phyloP scores from a whole-genome alignment of 1,284 basidiomycete species.

The Inonotus obliquus region DNA sequence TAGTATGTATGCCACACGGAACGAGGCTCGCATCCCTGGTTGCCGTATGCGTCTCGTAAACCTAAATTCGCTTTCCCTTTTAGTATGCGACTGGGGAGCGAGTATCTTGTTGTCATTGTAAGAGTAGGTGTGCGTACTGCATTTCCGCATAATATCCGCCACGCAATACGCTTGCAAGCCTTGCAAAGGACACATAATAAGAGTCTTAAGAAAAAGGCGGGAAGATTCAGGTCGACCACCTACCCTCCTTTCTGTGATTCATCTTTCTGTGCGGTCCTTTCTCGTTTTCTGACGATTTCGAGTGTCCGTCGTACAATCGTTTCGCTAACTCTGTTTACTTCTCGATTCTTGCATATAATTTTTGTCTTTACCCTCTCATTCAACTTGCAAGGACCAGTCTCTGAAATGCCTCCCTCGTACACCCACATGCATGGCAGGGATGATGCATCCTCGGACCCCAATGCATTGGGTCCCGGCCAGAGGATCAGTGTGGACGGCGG shows the following conservation, averaged over 20 bases:
- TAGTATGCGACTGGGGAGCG: too few relatives aligned
- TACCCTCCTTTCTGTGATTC: background rate
- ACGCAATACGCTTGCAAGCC: too few relatives aligned
- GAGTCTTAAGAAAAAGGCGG: too few relatives aligned
- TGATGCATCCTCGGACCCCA: background rate
- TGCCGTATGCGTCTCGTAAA: background rate
- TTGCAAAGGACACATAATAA: background rate
- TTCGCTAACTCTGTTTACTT: too few relatives aligned
- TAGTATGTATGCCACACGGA: background rate
- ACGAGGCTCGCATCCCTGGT: background rate
- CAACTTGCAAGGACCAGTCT: background rate
- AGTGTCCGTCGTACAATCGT: background rate
- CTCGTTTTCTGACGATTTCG: background rate
- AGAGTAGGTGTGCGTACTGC: background rate
- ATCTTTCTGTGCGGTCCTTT: background rate
- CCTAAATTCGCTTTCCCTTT: too few relatives aligned
- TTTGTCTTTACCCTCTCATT: background rate
- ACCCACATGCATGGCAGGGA: background rate
- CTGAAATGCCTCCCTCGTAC: constrained; percentile 3
- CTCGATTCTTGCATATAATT: background rate
- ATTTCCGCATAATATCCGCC: background rate
- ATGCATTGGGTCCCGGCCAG: background rate
- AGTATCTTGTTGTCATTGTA: background rate
- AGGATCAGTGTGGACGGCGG: constrained; percentile 14
- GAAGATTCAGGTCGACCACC: background rate